phyloP scores from a whole-genome alignment of 2,329 filamentous ascomycete species.

The Microascus cirrosus region DNA sequence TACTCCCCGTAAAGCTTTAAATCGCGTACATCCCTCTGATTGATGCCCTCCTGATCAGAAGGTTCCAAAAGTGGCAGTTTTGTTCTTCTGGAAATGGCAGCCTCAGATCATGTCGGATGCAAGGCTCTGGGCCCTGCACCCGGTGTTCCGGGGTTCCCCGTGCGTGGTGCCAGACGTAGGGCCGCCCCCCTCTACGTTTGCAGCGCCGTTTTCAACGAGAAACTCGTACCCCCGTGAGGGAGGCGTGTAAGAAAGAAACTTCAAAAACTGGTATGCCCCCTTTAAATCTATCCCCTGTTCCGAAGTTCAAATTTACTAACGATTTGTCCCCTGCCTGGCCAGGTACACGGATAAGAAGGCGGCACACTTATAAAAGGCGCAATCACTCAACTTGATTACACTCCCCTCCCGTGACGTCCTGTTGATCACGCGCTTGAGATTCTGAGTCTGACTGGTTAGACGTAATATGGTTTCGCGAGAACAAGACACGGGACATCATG shows the following conservation, averaged over 20 bases:
- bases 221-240: background rate
- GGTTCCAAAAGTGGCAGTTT: background rate
- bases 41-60: background rate
- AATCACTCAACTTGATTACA: too few species aligned
- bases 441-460: background rate
- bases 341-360: background rate
- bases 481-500: background rate
- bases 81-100: background rate
- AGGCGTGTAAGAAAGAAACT: background rate
- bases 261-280: background rate
- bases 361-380: too few species aligned
- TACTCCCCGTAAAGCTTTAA: too few species aligned
- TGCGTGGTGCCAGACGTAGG: background rate
- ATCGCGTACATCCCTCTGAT: too few species aligned
- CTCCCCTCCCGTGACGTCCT: background rate
- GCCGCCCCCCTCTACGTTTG: background rate
- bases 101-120: background rate
- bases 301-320: background rate
- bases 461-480: background rate
- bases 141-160: background rate
- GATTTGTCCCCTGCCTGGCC: background rate
- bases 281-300: too few species aligned
- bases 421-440: background rate
- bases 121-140: background rate
- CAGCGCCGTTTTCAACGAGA: background rate